These are phyloP conservation scores for Syncephalastrum contaminatum DNA, from an alignment of 371 early-diverging fungal genomes.

Conservation along the genomic window DNA sequence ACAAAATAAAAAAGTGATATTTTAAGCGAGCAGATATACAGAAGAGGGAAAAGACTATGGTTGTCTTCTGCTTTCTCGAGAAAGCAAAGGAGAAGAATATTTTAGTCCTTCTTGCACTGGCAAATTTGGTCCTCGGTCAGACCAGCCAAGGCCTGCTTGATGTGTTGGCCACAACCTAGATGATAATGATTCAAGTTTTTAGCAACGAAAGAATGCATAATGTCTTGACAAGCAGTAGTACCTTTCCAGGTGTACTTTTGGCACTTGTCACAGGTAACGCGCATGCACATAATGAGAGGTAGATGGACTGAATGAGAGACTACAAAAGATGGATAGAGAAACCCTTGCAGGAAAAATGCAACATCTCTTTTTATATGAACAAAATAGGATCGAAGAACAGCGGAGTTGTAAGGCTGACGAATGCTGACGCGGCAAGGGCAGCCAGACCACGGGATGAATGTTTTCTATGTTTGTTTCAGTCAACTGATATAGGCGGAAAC, in stretches of 20 bases:
- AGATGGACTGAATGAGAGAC: not conserved
- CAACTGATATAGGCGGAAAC: no score
- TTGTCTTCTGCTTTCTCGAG: not conserved
- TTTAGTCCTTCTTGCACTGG: constrained; percentile 17
- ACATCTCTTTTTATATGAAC: not conserved
- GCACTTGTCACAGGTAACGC: constrained; percentile 24
- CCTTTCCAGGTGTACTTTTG: constrained; percentile 30
- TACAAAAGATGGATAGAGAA: not conserved
- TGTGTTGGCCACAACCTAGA: constrained; percentile 28
- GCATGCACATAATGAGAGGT: constrained; percentile 20
- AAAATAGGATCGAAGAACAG: not conserved
- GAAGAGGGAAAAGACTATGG: not conserved
- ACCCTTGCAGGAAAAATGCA: no score
- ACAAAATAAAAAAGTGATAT: no score
- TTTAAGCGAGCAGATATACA: no score
- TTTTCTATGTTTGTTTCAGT: no score
- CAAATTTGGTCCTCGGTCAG: constrained; percentile 25
- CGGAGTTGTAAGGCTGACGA: constrained; percentile 15
- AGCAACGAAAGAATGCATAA: not conserved
- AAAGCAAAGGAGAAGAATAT: not conserved
- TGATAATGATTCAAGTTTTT: not conserved
- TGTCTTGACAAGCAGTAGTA: constrained; percentile 1
- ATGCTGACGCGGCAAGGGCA: constrained; percentile 17
- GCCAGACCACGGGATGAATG: no score
- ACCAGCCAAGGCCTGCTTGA: constrained; percentile 30